A percentile compares a stretch with the other conserved stretches of the same genome.
Conservation (phyloP, 2,329 filamentous ascomycete genomes). For the Colletotrichum sp. region DNA sequence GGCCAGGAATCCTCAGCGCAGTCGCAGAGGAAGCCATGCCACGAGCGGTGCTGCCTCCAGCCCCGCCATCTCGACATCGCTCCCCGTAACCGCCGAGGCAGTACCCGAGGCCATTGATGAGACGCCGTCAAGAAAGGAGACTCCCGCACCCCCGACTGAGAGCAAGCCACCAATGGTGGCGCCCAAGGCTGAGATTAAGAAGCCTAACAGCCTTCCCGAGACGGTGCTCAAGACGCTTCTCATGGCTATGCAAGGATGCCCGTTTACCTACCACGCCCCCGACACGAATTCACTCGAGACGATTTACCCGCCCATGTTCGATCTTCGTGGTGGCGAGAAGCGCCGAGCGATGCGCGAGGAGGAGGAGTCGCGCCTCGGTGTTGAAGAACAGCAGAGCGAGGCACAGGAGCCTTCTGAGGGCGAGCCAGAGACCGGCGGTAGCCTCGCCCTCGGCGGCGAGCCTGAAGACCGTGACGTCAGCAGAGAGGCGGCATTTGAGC, state of each 20-base stretch:
- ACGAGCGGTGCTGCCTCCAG: conserved; percentile 84
- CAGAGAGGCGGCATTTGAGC: conserved; percentile 57
- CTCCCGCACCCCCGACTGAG: conserved; percentile 21
- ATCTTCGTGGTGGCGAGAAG: conserved; percentile 81
- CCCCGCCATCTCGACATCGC: conserved; percentile 70
- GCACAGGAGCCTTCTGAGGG: conserved; percentile 66
- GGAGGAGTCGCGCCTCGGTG: conserved; percentile 58
- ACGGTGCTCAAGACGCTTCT: conserved; percentile 39
- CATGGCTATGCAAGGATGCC: conserved; percentile 41
- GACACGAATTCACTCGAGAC: conserved; percentile 26
- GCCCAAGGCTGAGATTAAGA: neutral
- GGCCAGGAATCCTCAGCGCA: conserved; percentile 75
- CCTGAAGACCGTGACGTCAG: conserved; percentile 78
- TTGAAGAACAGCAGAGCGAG: conserved; percentile 54
- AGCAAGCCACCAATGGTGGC: neutral
- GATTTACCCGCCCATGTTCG: conserved; percentile 75
- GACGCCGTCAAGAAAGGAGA: conserved; percentile 36
- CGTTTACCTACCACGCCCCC: conserved; percentile 28
- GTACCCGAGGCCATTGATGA: conserved; percentile 48
- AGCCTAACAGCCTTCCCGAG: conserved; percentile 15
- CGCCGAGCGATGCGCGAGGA: conserved; percentile 79
- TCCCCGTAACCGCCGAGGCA: conserved; percentile 59
- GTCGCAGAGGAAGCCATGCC: conserved; percentile 77
- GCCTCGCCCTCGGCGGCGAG: conserved; percentile 88
- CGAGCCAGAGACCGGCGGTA: conserved; percentile 80